These are phyloP conservation scores for Papilionanthe hybrid DNA, from an alignment of 116 monocot species.

Conservation along the genomic window DNA sequence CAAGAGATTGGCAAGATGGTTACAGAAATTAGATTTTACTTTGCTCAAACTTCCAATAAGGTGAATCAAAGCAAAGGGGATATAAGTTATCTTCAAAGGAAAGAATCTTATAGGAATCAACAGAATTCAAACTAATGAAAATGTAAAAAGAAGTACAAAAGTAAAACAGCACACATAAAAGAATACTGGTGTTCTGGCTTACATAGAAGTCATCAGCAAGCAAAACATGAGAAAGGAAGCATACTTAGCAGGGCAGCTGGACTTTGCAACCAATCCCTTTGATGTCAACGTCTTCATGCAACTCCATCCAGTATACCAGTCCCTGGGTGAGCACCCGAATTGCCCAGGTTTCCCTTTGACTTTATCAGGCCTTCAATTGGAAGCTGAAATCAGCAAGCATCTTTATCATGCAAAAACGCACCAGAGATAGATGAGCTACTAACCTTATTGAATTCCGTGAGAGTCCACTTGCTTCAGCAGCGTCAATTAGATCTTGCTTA, in stretches of 20 bases:
- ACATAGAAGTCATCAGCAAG: neutral
- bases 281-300: conserved; percentile 84
- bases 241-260: conserved; percentile 86
- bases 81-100: neutral
- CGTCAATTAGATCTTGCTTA: conserved; percentile 90
- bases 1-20: neutral
- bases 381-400: neutral
- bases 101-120: neutral
- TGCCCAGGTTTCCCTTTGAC: conserved; percentile 61
- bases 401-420: neutral
- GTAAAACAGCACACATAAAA: neutral
- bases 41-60: neutral
- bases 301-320: conserved; percentile 95
- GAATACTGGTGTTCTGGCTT: neutral
- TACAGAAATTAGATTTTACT: neutral
- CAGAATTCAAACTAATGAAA: neutral
- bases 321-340: conserved; percentile 54
- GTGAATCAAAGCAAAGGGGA: neutral
- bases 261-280: conserved; percentile 86
- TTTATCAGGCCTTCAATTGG: conserved; percentile 57
- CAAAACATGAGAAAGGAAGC: conserved; percentile 2
- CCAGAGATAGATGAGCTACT: conserved; percentile 8
- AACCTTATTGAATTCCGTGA: conserved; percentile 67
- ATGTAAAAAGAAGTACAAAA: neutral
- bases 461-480: conserved; percentile 90